Conservation (phyloP, 2,329 filamentous ascomycete genomes). For the Rosellinia necatrix region DNA sequence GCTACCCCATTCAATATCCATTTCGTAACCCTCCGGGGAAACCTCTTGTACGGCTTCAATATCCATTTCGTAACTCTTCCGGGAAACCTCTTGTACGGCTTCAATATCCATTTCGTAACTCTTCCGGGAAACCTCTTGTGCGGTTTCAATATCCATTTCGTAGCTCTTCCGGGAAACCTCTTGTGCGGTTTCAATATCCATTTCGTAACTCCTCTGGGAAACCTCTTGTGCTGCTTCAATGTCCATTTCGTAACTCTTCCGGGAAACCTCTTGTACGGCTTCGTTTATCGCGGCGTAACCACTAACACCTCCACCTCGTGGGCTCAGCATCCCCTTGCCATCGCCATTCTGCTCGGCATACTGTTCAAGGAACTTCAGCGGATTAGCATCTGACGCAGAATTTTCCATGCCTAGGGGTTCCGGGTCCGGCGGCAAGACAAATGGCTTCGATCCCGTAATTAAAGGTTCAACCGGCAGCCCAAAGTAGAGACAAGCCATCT, state of each 20-base stretch:
- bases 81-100: background rate
- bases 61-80: no score
- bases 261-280: background rate
- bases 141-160: background rate
- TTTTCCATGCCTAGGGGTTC: constrained; percentile 20
- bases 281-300: background rate
- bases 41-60: background rate
- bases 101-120: background rate
- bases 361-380: constrained; percentile 33
- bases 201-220: background rate
- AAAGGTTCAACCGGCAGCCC: constrained; percentile 51
- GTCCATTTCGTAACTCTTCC: background rate
- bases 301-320: constrained; percentile 27
- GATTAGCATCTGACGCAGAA: constrained; percentile 10
- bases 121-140: background rate
- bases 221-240: background rate
- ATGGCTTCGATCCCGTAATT: constrained; percentile 32
- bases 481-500: constrained; percentile 53
- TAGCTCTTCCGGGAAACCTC: background rate
- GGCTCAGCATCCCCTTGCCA: background rate
- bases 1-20: constrained; percentile 1
- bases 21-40: constrained; percentile 7
- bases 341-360: constrained; percentile 23
- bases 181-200: no score
- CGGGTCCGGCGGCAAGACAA: constrained; percentile 10